Conservation (phyloP, 2,329 filamentous ascomycete species). For the Talaromyces sp. region DNA sequence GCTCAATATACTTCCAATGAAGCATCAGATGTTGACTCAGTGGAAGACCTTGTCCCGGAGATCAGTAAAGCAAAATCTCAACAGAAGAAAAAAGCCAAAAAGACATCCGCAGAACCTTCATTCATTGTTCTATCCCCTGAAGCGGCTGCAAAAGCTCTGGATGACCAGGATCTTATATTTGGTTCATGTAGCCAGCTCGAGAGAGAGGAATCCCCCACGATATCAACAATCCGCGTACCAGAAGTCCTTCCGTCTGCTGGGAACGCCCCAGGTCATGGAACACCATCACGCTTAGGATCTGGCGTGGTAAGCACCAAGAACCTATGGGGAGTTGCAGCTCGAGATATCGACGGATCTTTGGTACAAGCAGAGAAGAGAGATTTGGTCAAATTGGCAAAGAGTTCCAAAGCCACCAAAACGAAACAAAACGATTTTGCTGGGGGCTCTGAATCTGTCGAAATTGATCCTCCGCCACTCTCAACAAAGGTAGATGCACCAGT, state of each 20-base stretch:
- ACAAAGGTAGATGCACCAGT: neutral
- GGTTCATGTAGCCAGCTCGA: slow-evolving; percentile 84
- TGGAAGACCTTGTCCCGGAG: slow-evolving; percentile 7
- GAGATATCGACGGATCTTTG: slow-evolving; percentile 66
- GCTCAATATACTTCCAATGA: slow-evolving; percentile 63
- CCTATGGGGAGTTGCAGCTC: slow-evolving; percentile 72
- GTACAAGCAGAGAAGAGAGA: slow-evolving; percentile 66
- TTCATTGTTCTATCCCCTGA: slow-evolving; percentile 69
- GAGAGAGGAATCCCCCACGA: slow-evolving; percentile 69
- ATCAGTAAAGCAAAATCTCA: slow-evolving; percentile 21
- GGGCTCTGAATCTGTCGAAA: neutral
- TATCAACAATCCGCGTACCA: slow-evolving; percentile 40
- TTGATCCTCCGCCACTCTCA: neutral
- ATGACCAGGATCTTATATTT: slow-evolving; percentile 76
- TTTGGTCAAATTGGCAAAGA: slow-evolving; percentile 50
- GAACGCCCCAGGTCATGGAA: too few relatives aligned
- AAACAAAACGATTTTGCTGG: neutral
- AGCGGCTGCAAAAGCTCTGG: slow-evolving; percentile 67
- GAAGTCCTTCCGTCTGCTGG: slow-evolving; percentile 24
- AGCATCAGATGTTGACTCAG: slow-evolving; percentile 16
- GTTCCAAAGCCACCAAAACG: slow-evolving; percentile 9
- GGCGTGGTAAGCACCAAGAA: slow-evolving; percentile 40
- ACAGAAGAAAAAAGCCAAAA: slow-evolving; percentile 26
- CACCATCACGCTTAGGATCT: slow-evolving; percentile 18
- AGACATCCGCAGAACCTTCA: slow-evolving; percentile 39